Conservation (phyloP, 2,329 filamentous ascomycete species). For the Hypoxylon sp. region DNA sequence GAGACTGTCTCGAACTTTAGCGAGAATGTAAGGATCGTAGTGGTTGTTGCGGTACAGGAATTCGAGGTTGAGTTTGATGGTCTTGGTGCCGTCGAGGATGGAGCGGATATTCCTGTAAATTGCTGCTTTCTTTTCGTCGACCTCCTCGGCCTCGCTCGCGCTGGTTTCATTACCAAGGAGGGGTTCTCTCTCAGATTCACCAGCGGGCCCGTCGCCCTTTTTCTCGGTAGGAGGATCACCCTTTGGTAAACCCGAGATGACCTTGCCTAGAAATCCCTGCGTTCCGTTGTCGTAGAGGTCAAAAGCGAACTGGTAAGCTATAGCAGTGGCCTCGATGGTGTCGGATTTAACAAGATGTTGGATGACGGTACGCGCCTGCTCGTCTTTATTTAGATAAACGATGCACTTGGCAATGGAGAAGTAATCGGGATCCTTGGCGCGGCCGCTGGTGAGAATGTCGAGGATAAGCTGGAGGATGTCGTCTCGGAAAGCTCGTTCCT, state of each 20-base stretch:
- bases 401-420: conserved; percentile 99
- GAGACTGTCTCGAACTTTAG: conserved; percentile 95
- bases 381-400: conserved; percentile 92
- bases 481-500: conserved; percentile 86
- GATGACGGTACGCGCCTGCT: conserved; percentile 89
- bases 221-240: conserved; percentile 58
- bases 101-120: conserved; percentile 73
- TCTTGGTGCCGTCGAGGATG: conserved; percentile 88
- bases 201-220: conserved; percentile 64
- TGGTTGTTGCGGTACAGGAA: conserved; percentile 97
- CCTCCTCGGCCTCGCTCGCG: conserved; percentile 67
- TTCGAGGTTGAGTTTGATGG: conserved; percentile 93
- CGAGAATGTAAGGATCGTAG: conserved; percentile 90
- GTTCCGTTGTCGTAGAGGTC: conserved; percentile 99
- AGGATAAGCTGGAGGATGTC: conserved; percentile 92
- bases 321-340: conserved; percentile 81
- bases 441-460: conserved; percentile 88
- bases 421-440: conserved; percentile 88
- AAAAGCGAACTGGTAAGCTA: conserved; percentile 97
- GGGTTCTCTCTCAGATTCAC: conserved; percentile 61
- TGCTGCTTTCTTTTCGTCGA: conserved; percentile 67
- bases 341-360: conserved; percentile 83
- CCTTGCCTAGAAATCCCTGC: conserved; percentile 93
- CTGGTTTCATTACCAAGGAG: conserved; percentile 63
- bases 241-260: conserved; percentile 82